These are phyloP conservation scores for Amaranthus hypochondriacus DNA, from an alignment of 148 eudicot species.

Conservation along the genomic window DNA sequence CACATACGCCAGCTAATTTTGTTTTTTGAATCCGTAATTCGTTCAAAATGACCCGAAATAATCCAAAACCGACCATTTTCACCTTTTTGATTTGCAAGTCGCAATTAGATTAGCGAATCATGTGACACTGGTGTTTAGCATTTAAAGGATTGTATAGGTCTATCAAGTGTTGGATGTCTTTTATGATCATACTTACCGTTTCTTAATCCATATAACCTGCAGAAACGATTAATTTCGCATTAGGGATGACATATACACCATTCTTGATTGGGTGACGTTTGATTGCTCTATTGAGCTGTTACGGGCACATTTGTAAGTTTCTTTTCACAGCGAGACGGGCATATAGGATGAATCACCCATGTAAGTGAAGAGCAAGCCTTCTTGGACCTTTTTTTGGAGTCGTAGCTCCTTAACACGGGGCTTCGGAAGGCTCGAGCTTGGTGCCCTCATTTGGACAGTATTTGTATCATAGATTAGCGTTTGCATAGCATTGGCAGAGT, in stretches of 20 bases:
- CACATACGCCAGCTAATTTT: too few species aligned
- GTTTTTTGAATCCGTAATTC: too few species aligned
- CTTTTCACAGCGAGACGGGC: slow-evolving; percentile 14
- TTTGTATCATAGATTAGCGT: slow-evolving; percentile 24
- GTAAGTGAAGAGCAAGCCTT: slow-evolving; percentile 22
- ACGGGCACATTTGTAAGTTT: slow-evolving; percentile 9
- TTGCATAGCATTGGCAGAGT: slow-evolving; percentile 3
- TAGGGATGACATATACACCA: slow-evolving; percentile 6
- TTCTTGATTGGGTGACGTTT: slow-evolving; percentile 11
- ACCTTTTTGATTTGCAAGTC: too few species aligned
- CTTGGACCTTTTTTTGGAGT: slow-evolving; percentile 4
- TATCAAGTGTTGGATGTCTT: too few species aligned
- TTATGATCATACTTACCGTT: neutral
- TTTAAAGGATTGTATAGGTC: too few species aligned
- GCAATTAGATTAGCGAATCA: too few species aligned
- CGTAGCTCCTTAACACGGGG: slow-evolving; percentile 1
- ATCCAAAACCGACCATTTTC: too few species aligned
- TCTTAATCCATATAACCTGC: slow-evolving; percentile 4
- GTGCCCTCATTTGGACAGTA: slow-evolving; percentile 16
- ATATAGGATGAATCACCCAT: neutral
- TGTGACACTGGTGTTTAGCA: too few species aligned
- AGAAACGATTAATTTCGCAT: slow-evolving; percentile 20
- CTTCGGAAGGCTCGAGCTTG: slow-evolving; percentile 4
- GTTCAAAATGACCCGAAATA: too few species aligned
- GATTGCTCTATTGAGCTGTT: slow-evolving; percentile 1